Base-by-base conservation (phyloP, 164 flowering plant genomes). In the Echeveria elegans region DNA sequence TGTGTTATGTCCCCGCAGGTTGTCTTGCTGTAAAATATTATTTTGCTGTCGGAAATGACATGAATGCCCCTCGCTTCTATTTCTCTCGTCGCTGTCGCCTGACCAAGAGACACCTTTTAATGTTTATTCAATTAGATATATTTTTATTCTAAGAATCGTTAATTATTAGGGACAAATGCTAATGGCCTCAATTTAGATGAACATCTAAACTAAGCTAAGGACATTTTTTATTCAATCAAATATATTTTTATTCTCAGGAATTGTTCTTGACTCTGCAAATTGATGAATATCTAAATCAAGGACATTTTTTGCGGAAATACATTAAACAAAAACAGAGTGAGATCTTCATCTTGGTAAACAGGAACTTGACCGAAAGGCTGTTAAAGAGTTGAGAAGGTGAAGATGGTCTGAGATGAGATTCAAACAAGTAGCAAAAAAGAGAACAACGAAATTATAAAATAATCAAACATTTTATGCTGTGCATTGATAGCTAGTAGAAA, bases 321-420 rank as follows among this genome's bases (percentile, higher is more conserved):
- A n/a, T n/a, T n/a, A n/a, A n/a, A n/a, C n/a, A n/a, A n/a, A 23
- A 71, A 71, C 23, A 28, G 38, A 26, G 31, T 72, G 19, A 72
- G 48, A 50, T 74, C 77, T 21, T 68, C 77, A 23, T 76, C 77
- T 59, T 79, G 69, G 38, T 45, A 69, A 0, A 73, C 80, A 5
- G 82, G 82, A 67, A 74, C 70, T 32, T 77, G 63, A 24, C 80
- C 81, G 31, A 79, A 79, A 0, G 79, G 80, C 82, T 79, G 31
- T 36, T 16, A 12, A 10, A 23, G 14, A 43, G 12, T 38, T 43
- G 15, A 52, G 29, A 52, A 21, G 28, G 28, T 21, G 21, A 19
- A 48, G 24, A 19, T 19, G 24, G 23, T 56, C 26, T 12, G 29
- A 15, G 1, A n/a, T 37, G 19, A 28, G 64, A 63, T 21, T 56